Evolutionary conservation across 192 early-diverging fungal genomes (phyloP).

Genomic region (Podila epigama): DNA sequence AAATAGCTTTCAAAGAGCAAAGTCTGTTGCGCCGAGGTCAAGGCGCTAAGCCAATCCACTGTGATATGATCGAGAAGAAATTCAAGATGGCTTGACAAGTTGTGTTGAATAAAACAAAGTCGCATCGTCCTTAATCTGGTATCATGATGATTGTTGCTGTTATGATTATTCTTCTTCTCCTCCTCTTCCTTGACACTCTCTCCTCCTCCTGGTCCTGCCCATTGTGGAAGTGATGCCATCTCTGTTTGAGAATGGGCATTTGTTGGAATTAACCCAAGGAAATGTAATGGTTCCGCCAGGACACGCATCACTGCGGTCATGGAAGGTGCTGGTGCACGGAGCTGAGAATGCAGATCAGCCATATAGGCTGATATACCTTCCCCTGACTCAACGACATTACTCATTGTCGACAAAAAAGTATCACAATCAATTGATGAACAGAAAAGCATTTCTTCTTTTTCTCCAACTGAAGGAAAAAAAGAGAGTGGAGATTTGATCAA

Average conservation of each 20-base stretch:
- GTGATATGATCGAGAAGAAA: conserved; percentile 41
- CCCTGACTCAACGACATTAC: too few species aligned
- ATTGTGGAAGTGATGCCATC: background rate
- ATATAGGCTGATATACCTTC: conserved; percentile 34
- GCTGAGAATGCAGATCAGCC: conserved; percentile 24
- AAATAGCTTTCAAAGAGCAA: conserved; percentile 32
- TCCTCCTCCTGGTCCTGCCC: conserved; percentile 22
- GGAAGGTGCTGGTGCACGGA: conserved; percentile 7
- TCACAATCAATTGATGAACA: too few species aligned
- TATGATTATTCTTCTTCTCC: too few species aligned
- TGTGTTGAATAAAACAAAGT: conserved; percentile 25
- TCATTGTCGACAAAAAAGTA: too few species aligned
- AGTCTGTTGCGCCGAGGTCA: conserved; percentile 18
- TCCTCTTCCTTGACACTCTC: too few species aligned
- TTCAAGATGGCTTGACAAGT: conserved; percentile 21
- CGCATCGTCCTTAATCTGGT: too few species aligned
- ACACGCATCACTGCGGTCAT: conserved; percentile 17
- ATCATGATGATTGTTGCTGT: too few species aligned
- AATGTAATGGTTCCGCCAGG: conserved; percentile 37
- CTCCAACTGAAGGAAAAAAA: too few species aligned
- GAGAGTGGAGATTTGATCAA: too few species aligned
- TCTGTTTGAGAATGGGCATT: background rate
- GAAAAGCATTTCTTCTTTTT: too few species aligned
- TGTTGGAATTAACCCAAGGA: conserved; percentile 1
- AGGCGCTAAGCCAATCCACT: conserved; percentile 29